Evolutionary conservation across 805 yeast genomes (phyloP), one percentile per base, ranked within the genome.

Genomic region (Metschnikowia matae): DNA sequence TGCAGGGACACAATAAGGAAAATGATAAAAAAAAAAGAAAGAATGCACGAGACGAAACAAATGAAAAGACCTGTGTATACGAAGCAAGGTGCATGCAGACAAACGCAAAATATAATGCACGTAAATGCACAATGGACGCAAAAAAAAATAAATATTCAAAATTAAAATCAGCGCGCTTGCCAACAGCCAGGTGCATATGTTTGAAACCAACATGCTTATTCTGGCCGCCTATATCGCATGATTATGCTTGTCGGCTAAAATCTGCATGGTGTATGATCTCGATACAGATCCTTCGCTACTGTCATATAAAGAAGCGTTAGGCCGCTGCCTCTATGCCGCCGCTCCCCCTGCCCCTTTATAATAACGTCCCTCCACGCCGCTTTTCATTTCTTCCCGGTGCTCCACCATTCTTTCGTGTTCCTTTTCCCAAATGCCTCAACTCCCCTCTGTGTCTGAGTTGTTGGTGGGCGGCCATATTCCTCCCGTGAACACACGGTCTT

Each of bases 381-480:
- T 14, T n/a, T 21, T 21, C 39, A 15, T n/a, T 43, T 21, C 32
- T 14, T 7, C 23, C 29, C 35, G 35, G 35, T 11, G n/a, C 38
- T 14, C 32, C 17, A 3, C 37, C 20, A 18, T 17, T 36, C 10
- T n/a, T 21, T 21, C 17, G n/a, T 21, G 14, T 10, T 34, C 18
- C 13, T 4, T 32, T 14, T 3, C 29, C 31, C 20, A 18, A 40
- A 57, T 57, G 61, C 56, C 57, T 3, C 53, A 55, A 31, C 59
- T 58, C 26, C 61, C 61, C n/a, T 55, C 61, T 1, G 59, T 58
- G 2, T 54, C 60, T 4, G 61, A 58, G 46, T 49, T 58, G 31
- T 48, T 58, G 53, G 52, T 56, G 15, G 61, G 61, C n/a, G 57
- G 57, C n/a, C 57, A 46, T 8, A 46, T 50, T 32, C 54, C 50